Percentiles rank a stretch among this genome's conserved stretches.
These are phyloP conservation scores for Paradendryphiella salina DNA, from an alignment of 2,329 filamentous ascomycete species.

Conservation along the genomic window DNA sequence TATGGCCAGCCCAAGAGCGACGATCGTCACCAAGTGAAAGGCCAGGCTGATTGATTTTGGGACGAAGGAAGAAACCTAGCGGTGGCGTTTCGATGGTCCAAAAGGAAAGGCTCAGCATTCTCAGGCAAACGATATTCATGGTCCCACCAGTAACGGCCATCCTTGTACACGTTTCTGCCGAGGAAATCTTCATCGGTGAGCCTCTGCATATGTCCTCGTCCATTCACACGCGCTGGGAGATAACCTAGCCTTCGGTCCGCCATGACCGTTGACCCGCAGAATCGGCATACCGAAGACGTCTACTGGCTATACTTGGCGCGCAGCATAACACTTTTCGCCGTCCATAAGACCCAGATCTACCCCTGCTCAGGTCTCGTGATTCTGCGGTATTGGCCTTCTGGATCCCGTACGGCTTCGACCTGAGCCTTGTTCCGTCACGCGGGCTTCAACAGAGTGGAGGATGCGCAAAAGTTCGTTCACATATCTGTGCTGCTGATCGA, in stretches of 20 bases:
- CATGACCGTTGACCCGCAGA: slow-evolving; percentile 7
- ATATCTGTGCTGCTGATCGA: too few species aligned
- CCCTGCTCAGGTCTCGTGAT: background rate
- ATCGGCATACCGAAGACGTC: slow-evolving; percentile 26
- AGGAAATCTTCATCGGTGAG: background rate
- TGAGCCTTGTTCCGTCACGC: background rate
- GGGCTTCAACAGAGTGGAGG: background rate
- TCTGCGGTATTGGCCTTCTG: slow-evolving; percentile 1
- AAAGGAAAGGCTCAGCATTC: background rate
- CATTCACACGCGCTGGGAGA: background rate
- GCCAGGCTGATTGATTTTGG: background rate
- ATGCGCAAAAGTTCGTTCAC: background rate
- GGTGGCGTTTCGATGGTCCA: background rate
- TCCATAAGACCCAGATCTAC: background rate
- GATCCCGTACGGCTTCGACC: background rate
- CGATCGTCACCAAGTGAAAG: background rate
- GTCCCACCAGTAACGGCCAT: background rate
- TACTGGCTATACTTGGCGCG: background rate
- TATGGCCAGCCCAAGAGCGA: background rate
- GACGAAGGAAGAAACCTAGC: background rate
- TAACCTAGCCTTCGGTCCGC: slow-evolving; percentile 14
- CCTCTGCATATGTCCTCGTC: background rate
- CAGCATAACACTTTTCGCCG: background rate
- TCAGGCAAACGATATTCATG: background rate
- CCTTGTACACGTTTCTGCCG: background rate